Percentiles rank a stretch among this genome's conserved stretches.
Conservation (phyloP, 768 basidiomycete genomes). For the Hygrophoropsis aurantiaca region DNA sequence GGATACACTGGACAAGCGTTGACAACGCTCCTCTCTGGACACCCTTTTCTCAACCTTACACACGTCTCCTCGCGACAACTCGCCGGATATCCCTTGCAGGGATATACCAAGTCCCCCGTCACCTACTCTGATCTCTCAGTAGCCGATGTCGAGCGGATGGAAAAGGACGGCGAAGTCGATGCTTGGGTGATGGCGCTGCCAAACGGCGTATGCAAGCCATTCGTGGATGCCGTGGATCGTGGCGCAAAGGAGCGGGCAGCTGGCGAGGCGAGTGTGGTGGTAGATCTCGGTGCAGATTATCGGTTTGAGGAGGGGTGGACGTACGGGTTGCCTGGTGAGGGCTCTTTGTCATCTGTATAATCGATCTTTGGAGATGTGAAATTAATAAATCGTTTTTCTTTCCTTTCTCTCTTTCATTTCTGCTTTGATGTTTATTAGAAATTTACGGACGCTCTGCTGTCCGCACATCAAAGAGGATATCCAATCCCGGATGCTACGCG, state of each 20-base stretch:
- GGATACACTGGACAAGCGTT: conserved; percentile 95
- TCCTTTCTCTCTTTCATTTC: conserved; percentile 21
- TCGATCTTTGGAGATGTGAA: conserved; percentile 33
- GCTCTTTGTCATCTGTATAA: conserved; percentile 40
- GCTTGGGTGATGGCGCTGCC: conserved; percentile 99
- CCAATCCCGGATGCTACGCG: conserved; percentile 97
- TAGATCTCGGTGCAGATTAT: conserved; percentile 94
- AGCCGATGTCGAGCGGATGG: conserved; percentile 83
- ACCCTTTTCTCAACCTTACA: conserved; percentile 86
- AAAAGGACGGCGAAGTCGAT: conserved; percentile 86
- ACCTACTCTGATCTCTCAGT: conserved; percentile 79
- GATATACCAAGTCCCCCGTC: conserved; percentile 75
- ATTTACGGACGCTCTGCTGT: conserved; percentile 77
- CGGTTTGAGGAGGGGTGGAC: conserved; percentile 95
- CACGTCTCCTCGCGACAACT: conserved; percentile 97
- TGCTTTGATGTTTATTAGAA: conserved; percentile 49
- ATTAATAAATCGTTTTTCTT: conserved; percentile 35
- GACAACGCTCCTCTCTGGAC: conserved; percentile 80
- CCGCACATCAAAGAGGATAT: conserved; percentile 76
- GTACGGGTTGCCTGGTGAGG: conserved; percentile 98
- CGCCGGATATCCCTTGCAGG: conserved; percentile 74
- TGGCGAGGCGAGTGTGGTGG: conserved; percentile 68
- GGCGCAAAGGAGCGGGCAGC: conserved; percentile 56
- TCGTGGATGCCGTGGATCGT: conserved; percentile 90
- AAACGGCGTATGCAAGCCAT: conserved; percentile 96